These are phyloP conservation scores for Ambrosia trifida DNA, from an alignment of 129 eudicot species.

Conservation along the genomic window DNA sequence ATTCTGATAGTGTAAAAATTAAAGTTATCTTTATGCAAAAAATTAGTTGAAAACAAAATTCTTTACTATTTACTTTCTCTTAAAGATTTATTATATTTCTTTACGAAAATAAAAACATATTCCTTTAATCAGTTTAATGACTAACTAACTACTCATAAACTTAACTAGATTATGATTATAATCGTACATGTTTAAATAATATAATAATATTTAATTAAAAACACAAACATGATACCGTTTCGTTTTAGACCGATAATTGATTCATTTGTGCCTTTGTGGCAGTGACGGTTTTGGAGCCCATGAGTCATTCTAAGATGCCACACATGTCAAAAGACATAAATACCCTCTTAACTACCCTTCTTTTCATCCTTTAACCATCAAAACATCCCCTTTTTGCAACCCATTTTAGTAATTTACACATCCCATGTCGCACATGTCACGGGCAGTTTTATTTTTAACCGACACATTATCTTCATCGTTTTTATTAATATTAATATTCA, in stretches of 20 bases:
- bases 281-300: conserved; percentile 7
- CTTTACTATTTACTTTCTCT: no score
- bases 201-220: no score
- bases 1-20: no score
- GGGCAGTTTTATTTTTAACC: conserved; percentile 21
- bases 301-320: not conserved
- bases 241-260: not conserved
- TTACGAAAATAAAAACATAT: no score
- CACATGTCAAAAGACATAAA: conserved; percentile 14
- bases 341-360: not conserved
- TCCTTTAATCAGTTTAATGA: no score
- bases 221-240: conserved; percentile 12
- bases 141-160: no score
- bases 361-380: not conserved
- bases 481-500: not conserved
- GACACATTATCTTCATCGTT: conserved; percentile 13
- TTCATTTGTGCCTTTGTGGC: not conserved
- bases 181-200: no score
- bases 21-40: no score
- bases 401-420: conserved; percentile 27
- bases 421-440: conserved; percentile 31
- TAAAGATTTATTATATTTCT: no score
- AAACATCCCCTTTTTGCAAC: not conserved
- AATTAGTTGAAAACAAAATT: no score
- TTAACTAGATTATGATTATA: no score